Evolutionary conservation across 805 yeast genomes (phyloP).

Genomic region (Candida argentea): DNA sequence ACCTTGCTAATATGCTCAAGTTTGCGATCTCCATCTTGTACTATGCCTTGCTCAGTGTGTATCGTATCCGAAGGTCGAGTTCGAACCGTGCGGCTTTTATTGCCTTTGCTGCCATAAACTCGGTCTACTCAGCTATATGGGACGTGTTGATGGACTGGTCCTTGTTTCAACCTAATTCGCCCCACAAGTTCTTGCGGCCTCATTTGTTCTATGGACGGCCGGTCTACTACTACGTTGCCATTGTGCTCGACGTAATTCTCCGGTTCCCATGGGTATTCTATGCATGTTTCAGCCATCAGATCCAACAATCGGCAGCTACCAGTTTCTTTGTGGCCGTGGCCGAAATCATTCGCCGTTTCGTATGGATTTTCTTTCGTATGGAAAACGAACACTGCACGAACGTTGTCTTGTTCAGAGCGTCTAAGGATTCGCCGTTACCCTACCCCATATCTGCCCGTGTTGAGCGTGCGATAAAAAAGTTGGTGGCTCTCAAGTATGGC

Average conservation of each 20-base stretch:
- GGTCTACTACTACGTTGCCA: conserved; percentile 59
- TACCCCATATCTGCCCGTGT: conserved; percentile 39
- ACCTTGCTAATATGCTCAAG: conserved; percentile 78
- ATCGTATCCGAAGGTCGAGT: conserved; percentile 47
- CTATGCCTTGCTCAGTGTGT: conserved; percentile 64
- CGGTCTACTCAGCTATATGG: conserved; percentile 67
- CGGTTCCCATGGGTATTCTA: conserved; percentile 92
- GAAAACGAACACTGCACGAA: conserved; percentile 95
- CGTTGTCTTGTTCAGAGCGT: conserved; percentile 75
- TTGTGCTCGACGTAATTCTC: conserved; percentile 59
- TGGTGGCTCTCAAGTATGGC: conserved; percentile 24
- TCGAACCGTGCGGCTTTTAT: conserved; percentile 51
- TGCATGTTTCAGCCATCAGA: conserved; percentile 62
- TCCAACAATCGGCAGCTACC: conserved; percentile 81
- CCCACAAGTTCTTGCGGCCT: conserved; percentile 54
- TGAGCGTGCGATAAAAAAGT: conserved; percentile 23
- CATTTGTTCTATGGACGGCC: conserved; percentile 55
- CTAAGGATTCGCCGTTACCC: conserved; percentile 81
- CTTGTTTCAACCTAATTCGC: conserved; percentile 54
- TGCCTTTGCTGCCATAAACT: conserved; percentile 62
- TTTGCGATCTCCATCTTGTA: conserved; percentile 59
- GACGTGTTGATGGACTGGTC: conserved; percentile 97
- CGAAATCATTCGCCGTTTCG: conserved; percentile 70
- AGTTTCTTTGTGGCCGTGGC: conserved; percentile 77
- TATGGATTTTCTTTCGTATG: conserved; percentile 89